These are phyloP conservation scores for Achlya hypogyna DNA, from an alignment of 352 stramenopile species.

Conservation along the genomic window DNA sequence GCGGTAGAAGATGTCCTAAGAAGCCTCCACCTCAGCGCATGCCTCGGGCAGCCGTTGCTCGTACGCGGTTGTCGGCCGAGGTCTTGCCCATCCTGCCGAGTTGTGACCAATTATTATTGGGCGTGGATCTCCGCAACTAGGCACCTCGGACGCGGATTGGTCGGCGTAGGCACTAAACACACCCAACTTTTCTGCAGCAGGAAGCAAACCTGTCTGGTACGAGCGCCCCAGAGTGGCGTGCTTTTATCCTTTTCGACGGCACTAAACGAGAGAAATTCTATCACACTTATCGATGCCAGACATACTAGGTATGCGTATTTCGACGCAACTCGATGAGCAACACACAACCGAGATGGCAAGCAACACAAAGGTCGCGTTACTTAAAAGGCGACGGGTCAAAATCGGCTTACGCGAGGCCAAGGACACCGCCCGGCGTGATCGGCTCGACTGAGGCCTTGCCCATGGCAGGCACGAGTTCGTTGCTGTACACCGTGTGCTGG, in stretches of 20 bases:
- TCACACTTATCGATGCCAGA: too few species aligned
- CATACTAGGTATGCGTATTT: too few species aligned
- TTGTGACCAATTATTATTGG: conserved; percentile 16
- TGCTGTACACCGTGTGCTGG: conserved; percentile 47
- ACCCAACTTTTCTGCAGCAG: neutral
- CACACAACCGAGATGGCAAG: too few species aligned
- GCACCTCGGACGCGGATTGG: neutral
- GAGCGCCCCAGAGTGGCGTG: too few species aligned
- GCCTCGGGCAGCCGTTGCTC: neutral
- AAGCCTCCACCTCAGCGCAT: neutral
- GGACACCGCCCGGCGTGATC: conserved; percentile 33
- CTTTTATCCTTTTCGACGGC: too few species aligned
- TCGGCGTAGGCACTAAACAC: neutral
- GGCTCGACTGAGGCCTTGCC: conserved; percentile 34
- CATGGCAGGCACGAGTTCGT: conserved; percentile 42
- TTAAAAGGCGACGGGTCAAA: neutral
- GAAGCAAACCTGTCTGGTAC: too few species aligned
- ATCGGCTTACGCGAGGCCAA: conserved; percentile 17
- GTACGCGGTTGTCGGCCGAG: conserved; percentile 17
- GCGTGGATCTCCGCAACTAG: neutral
- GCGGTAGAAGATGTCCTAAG: conserved; percentile 85
- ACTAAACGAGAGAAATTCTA: too few species aligned
- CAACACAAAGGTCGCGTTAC: too few species aligned
- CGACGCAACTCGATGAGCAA: too few species aligned
- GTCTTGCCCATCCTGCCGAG: conserved; percentile 15